Evolutionary conservation across 371 early-diverging fungal genomes (phyloP).

Genomic region (Zychaea mexicana): DNA sequence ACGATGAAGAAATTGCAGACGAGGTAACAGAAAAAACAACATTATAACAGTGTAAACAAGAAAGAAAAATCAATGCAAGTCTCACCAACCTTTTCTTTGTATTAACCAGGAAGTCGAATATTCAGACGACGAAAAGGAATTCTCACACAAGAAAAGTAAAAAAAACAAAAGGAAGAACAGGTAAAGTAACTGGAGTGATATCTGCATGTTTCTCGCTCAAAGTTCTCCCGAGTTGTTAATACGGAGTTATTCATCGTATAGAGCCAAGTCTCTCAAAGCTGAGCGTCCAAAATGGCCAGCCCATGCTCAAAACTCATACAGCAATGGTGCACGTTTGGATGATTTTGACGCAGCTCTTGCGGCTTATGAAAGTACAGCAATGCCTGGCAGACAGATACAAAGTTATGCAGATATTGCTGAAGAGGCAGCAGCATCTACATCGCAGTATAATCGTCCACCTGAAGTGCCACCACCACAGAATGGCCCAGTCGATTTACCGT

Average conservation of each 20-base stretch:
- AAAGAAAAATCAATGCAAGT: no score
- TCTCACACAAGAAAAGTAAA: constrained; percentile 47
- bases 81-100: no score
- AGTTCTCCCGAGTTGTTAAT: no score
- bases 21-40: background rate
- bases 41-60: background rate
- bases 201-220: no score
- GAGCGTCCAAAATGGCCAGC: no score
- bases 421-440: background rate
- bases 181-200: no score
- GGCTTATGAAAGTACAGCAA: constrained; percentile 17
- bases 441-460: background rate
- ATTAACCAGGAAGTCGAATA: constrained; percentile 86
- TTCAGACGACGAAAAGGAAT: constrained; percentile 88
- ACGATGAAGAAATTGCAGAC: constrained; percentile 85
- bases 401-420: constrained; percentile 33
- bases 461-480: background rate
- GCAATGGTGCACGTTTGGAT: background rate
- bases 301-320: background rate
- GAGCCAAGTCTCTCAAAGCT: no score
- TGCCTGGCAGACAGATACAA: constrained; percentile 28
- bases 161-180: constrained; percentile 10
- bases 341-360: constrained; percentile 29
- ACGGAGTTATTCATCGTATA: no score
- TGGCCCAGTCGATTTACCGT: background rate